Percentiles rank a stretch among this genome's conserved stretches.
Evolutionary conservation across 2,329 filamentous ascomycete genomes (phyloP).

Genomic region (Thermomyces lanuginosus): DNA sequence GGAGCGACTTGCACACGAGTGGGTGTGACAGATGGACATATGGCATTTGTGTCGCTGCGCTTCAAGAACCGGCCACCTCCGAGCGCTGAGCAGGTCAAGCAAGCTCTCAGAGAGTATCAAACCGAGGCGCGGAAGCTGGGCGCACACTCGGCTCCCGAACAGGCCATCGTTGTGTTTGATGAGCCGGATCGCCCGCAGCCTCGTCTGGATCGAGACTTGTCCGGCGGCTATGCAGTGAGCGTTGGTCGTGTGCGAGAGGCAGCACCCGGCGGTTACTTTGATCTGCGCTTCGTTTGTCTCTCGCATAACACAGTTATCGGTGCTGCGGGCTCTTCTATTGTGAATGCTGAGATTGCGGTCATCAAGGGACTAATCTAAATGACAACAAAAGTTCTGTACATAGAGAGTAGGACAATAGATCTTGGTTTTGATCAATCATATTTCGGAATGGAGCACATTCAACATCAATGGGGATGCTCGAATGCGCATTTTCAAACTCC

Average conservation of each 20-base stretch:
- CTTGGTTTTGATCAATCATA: not conserved
- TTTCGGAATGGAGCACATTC: too few relatives aligned
- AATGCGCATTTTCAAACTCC: too few relatives aligned
- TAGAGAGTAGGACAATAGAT: not conserved
- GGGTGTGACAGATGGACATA: conserved; percentile 88
- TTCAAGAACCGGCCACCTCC: conserved; percentile 65
- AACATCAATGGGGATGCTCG: too few relatives aligned
- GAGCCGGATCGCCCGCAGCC: conserved; percentile 84
- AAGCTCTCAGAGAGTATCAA: conserved; percentile 63
- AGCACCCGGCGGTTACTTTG: conserved; percentile 65
- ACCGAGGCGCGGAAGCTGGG: conserved; percentile 69
- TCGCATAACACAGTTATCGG: conserved; percentile 90
- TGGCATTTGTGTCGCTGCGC: conserved; percentile 74
- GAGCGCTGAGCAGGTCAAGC: conserved; percentile 56
- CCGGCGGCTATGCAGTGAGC: conserved; percentile 27
- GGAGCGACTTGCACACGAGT: conserved; percentile 86
- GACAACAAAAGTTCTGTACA: conserved; percentile 7
- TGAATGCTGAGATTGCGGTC: conserved; percentile 85
- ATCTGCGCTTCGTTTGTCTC: conserved; percentile 84
- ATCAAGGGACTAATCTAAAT: conserved; percentile 65
- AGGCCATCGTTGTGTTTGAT: conserved; percentile 76
- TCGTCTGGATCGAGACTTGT: conserved; percentile 69
- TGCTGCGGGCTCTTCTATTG: conserved; percentile 84
- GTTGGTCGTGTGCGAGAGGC: conserved; percentile 48
- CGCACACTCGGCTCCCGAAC: conserved; percentile 69